Conservation (phyloP, 768 basidiomycete genomes). For the Clitopilus hobsonii region DNA sequence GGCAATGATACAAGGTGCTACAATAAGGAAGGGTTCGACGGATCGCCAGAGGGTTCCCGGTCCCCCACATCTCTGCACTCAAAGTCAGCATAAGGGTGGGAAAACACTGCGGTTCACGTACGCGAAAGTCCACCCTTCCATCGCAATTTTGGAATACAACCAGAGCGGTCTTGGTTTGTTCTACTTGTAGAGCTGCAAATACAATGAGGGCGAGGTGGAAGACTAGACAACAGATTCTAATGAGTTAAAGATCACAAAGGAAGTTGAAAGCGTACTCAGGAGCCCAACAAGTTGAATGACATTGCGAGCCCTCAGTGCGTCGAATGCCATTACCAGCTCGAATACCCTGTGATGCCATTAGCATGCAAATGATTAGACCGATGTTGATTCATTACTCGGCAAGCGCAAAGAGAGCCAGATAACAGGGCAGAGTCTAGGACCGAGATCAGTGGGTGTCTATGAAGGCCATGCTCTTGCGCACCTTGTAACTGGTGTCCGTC, state of each 20-base stretch:
- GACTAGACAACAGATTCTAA: constrained; percentile 30
- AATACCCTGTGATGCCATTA: constrained; percentile 50
- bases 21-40: constrained; percentile 66
- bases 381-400: constrained; percentile 56
- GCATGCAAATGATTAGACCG: neutral
- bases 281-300: constrained; percentile 76
- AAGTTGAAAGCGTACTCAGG: constrained; percentile 39
- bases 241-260: neutral
- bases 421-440: constrained; percentile 72
- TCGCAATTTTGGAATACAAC: constrained; percentile 32
- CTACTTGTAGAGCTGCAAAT: constrained; percentile 71
- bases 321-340: constrained; percentile 74
- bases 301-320: constrained; percentile 78
- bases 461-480: constrained; percentile 10
- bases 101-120: constrained; percentile 22
- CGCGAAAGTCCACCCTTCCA: constrained; percentile 26
- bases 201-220: constrained; percentile 76
- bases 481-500: constrained; percentile 46
- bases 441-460: constrained; percentile 2
- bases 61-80: constrained; percentile 41
- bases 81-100: neutral
- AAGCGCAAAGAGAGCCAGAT: constrained; percentile 77
- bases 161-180: constrained; percentile 65
- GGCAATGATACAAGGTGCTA: constrained; percentile 65
- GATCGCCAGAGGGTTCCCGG: constrained; percentile 51